Evolutionary conservation across 371 early-diverging fungal species (phyloP), one percentile per base, ranked within the genome.

Genomic region (Syncephalastrum racemosum): DNA sequence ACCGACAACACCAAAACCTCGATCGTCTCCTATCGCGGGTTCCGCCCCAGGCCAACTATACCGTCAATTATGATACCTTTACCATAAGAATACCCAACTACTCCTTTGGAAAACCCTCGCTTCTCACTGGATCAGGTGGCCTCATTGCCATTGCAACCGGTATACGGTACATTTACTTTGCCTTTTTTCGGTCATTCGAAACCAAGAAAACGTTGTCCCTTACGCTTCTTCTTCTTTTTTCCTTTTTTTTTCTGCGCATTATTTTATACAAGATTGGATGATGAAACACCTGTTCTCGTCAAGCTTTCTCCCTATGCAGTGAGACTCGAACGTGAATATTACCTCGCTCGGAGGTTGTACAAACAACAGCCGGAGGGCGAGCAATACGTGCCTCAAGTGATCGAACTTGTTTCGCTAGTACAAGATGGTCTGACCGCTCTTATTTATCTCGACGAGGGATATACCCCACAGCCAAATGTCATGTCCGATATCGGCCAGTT

Each of bases 291-390:
- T 15, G 67, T 75, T 1, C 31, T 75, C 8, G 76, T 64, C 14
- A 75, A 75, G 58, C 51, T 75, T 16, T 75, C 76, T 46, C 68
- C 73, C 14, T 70, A 75, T 44, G 52, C 68, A 8, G 58, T 72
- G 20, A 63, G 73, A 45, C 46, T 75, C 18, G 76, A 75, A 40
- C 49, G 76, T 61, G 76, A 75, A 53, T 75, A 70, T 36, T 68
- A 75, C 25, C 61, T 72, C n/a, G 53, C 73, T 18, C 67, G 70
- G 43, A 53, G 73, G 41, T 49, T 75, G 10, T 62, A 70, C 48
- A 31, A 31, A 31, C 44, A 59, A 27, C 59, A 66, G 53, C 59
- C 73, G n/a, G 64, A 65, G 44, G 73, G 76, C 16, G 42, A 53
- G 12, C 58, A 67, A n/a, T 64, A 59, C 53, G 58, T 71, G 41